These are phyloP conservation scores for Cruciata laevipes DNA, from an alignment of 257 asterid genomes.

Conservation along the genomic window DNA sequence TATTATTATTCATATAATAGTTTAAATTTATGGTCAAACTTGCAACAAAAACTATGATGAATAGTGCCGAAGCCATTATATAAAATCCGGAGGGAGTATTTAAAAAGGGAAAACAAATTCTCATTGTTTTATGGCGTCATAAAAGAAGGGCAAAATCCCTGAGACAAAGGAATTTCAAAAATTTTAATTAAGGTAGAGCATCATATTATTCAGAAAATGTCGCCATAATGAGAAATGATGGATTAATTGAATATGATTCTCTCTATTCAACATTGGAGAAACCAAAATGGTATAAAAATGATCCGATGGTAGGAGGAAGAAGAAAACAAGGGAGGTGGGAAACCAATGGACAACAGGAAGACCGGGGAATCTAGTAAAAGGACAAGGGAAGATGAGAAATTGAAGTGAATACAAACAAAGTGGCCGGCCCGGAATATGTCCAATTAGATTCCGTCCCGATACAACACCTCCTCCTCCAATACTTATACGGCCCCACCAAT, in stretches of 20 bases:
- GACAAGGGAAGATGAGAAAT: background rate
- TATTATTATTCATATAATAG: too few species aligned
- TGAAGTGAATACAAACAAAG: constrained; percentile 7
- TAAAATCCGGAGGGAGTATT: too few species aligned
- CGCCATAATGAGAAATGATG: background rate
- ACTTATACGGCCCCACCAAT: constrained; percentile 1
- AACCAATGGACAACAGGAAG: background rate
- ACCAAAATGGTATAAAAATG: background rate
- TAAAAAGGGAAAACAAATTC: too few species aligned
- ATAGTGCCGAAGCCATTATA: too few species aligned
- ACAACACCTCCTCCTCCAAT: background rate
- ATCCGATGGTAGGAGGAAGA: background rate
- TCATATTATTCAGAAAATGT: background rate
- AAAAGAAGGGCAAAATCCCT: too few species aligned
- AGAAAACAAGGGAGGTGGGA: background rate
- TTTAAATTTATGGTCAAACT: too few species aligned
- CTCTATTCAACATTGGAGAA: background rate
- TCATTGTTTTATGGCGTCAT: too few species aligned
- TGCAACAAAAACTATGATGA: too few species aligned
- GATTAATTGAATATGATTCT: background rate
- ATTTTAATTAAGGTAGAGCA: too few species aligned
- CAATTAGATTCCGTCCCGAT: constrained; percentile 20
- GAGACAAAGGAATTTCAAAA: too few species aligned
- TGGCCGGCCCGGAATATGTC: constrained; percentile 29
- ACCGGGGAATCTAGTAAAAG: constrained; percentile 7